Conservation (phyloP, 2,329 filamentous ascomycete species). For the Ceratocystiopsis brevicomis region DNA sequence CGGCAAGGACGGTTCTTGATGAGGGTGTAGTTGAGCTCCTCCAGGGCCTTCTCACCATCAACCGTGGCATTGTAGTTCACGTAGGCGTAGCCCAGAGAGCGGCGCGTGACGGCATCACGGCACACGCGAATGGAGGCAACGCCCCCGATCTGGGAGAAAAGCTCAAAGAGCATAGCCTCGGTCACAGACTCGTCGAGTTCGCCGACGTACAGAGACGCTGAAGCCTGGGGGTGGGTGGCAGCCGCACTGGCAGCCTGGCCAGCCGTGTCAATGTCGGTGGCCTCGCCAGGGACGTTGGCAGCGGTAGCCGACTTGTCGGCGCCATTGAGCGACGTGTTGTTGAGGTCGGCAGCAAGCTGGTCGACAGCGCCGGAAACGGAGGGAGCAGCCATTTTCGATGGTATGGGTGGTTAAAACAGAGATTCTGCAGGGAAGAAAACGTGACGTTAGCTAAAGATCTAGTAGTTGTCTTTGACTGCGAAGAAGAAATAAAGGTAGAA, state of each 20-base stretch:
- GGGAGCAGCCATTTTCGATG: conserved; percentile 40
- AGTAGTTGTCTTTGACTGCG: no score
- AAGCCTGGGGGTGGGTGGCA: conserved; percentile 65
- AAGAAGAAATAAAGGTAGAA: conserved; percentile 2
- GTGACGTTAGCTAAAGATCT: conserved; percentile 3
- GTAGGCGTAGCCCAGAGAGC: conserved; percentile 96
- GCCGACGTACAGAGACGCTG: conserved; percentile 94
- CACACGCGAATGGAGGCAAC: conserved; percentile 99
- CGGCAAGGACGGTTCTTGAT: conserved; percentile 98
- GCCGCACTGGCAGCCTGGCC: conserved; percentile 56
- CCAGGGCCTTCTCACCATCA: conserved; percentile 93
- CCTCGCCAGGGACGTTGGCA: conserved; percentile 44
- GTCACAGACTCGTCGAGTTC: conserved; percentile 96
- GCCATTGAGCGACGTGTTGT: conserved; percentile 51
- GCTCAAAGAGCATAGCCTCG: conserved; percentile 99
- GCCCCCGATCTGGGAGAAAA: conserved; percentile 97
- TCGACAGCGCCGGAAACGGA: conserved; percentile 45
- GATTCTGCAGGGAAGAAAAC: conserved; percentile 6
- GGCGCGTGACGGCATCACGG: conserved; percentile 94
- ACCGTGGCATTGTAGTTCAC: conserved; percentile 98
- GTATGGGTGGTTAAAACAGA: conserved; percentile 10
- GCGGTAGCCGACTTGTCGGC: conserved; percentile 44
- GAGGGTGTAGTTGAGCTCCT: conserved; percentile 98
- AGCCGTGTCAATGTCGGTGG: conserved; percentile 43
- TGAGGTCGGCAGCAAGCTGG: conserved; percentile 63